Conservation (phyloP, 306 rosid species). For the Cucumis cinereus region DNA sequence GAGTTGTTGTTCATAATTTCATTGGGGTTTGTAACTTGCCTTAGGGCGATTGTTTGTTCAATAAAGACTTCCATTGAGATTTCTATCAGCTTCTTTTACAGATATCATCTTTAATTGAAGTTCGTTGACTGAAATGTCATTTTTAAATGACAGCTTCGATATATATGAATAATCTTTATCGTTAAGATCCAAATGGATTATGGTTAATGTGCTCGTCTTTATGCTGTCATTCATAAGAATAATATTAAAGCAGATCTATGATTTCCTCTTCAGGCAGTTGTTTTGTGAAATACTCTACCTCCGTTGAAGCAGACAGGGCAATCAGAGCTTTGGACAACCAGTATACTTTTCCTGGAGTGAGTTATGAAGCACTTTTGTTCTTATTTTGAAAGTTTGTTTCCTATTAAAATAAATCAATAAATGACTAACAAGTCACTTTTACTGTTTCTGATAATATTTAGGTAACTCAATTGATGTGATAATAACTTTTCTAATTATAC, state of each 20-base stretch:
- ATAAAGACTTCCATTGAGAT: no score
- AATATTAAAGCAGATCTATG: constrained; percentile 12
- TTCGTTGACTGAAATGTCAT: not conserved
- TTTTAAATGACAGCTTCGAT: not conserved
- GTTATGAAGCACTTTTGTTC: constrained; percentile 12
- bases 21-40: no score
- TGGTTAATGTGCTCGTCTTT: not conserved
- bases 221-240: not conserved
- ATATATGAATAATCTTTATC: not conserved
- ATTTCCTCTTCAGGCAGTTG: constrained; percentile 56
- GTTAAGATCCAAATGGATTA: not conserved
- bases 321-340: constrained; percentile 56
- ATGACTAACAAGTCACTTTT: not conserved
- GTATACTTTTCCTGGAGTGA: constrained; percentile 67
- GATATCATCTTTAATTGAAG: not conserved
- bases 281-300: constrained; percentile 65
- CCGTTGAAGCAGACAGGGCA: constrained; percentile 67
- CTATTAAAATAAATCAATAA: not conserved
- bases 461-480: constrained; percentile 5
- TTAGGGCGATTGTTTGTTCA: no score
- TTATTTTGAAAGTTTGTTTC: not conserved
- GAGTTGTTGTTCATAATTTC: no score
- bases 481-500: constrained; percentile 7
- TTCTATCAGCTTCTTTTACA: no score
- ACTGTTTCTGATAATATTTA: constrained; percentile 14